Evolutionary conservation across 768 basidiomycete species (phyloP), one percentile per base, ranked within the genome.

Genomic region (Boletellus emodensis): DNA sequence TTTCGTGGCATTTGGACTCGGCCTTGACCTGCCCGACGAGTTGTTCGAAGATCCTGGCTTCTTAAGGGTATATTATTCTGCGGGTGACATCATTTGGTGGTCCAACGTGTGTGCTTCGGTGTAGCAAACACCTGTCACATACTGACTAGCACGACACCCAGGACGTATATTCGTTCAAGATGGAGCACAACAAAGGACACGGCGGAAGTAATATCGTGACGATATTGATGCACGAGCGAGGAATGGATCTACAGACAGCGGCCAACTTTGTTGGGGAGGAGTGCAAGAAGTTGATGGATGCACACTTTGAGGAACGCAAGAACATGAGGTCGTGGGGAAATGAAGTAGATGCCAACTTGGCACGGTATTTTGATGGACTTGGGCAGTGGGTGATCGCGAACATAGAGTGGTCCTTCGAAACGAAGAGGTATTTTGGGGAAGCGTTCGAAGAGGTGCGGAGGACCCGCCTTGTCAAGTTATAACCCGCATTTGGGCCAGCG

Each of bases 91-190:
- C 57, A 78, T 87, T 46, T 81, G 79, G 65, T 86, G 80, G 83
- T 70, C 84, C 18, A 87, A 88, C 63, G 85, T 86, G 53, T 65
- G 79, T 67, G 18, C 28, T 28, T 41, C 38, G 45, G 18, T 18
- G 20, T 33, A n/a, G 30, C 22, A 4, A n/a, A 44, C 34, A 20
- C 17, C 17, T 15, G 7, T 34, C 13, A 9, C 14, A 34, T 43
- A 39, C 26, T 49, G 53, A 58, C 40, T 32, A 38, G 33, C 20
- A 40, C 12, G 37, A 32, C 46, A 52, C 43, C 40, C 58, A 85
- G 84, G 84, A 87, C 53, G 66, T 86, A 14, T 85, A 84, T 59
- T 85, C 83, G 8, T 87, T 86, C 66, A 80, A 84, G 64, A 81
- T 84, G 77, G 85, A 89, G 58, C 82, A 84, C 57, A 75, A 79